Evolutionary conservation across 2,329 filamentous ascomycete species (phyloP).

Genomic region (Tothia fuscella): DNA sequence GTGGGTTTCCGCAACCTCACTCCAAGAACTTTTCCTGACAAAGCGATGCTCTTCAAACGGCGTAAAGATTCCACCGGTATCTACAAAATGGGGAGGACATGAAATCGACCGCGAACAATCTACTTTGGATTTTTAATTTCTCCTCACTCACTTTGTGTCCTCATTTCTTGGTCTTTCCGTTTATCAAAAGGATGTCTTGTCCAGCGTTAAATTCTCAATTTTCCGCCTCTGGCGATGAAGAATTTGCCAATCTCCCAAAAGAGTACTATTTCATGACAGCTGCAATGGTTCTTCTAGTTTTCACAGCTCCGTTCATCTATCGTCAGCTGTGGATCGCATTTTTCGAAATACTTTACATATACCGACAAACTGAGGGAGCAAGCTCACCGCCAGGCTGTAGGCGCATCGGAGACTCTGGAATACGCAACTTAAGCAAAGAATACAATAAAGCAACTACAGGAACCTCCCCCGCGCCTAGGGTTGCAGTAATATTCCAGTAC

Average conservation of each 20-base stretch:
- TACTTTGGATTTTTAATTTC: too few relatives aligned
- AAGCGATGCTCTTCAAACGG: too few relatives aligned
- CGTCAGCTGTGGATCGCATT: conserved; percentile 2
- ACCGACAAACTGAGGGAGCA: background rate
- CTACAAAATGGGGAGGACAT: too few relatives aligned
- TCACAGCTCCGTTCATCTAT: conserved; percentile 3
- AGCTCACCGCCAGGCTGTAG: background rate
- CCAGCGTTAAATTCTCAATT: background rate
- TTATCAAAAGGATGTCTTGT: conserved; percentile 1
- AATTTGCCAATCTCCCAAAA: background rate
- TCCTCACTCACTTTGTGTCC: too few relatives aligned
- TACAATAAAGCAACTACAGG: background rate
- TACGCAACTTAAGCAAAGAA: conserved; percentile 9
- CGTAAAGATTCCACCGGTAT: too few relatives aligned
- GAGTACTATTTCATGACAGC: background rate
- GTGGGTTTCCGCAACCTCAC: too few relatives aligned
- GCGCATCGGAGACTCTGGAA: background rate
- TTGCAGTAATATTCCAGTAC: conserved; percentile 63
- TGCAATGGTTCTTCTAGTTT: background rate
- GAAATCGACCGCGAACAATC: too few relatives aligned
- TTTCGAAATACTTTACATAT: background rate
- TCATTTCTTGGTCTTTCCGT: too few relatives aligned
- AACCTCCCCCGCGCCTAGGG: background rate
- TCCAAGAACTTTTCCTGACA: too few relatives aligned
- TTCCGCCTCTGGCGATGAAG: background rate